Base-by-base conservation (phyloP, 345 rosid genomes). In the Linum usitatissimum region DNA sequence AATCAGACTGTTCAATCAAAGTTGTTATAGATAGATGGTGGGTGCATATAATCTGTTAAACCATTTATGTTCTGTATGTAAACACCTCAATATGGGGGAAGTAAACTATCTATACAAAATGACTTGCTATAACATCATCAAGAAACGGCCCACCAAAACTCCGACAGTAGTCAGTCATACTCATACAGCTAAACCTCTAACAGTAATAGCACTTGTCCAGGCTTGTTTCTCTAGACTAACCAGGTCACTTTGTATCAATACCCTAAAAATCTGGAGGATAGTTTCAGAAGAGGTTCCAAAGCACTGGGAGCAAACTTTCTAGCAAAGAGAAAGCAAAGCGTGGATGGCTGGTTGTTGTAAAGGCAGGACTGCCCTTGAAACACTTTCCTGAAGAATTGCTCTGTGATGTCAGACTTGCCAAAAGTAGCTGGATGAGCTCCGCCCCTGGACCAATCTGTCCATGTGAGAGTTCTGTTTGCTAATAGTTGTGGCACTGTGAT, bases 381-480 rank as follows among this genome's bases (percentile, higher is more conserved):
- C 48, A 78, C 77, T 53, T 68, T 82, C 74, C 64, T 76, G 62
- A 93, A 78, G 62, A 90, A 93, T 30, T 48, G 72, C 66, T 77
- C 78, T 0, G 69, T 80, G 19, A 90, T 67, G 60, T 93, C 95
- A n/a, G 60, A 66, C 56, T 79, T 74, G 1, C 90, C 85, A 66
- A 74, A 93, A 0, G 88, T 83, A 48, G 91, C 94, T 0, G 99
- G 99, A 74, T 90, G 97, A 13, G 99, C 88, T 13, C 97, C 96
- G 2, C 99, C 90, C 42, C 92, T 76, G 0, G 96, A 86, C 97
- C 99, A 90, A 71, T 93, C 97, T 9, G 86, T 84, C 86, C 85
- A 93, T 14, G 96, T 86, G 14, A 90, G 71, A 6, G 86, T 84
- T 58, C 97, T 57, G 59, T 93, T 90, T 0, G 94, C 97, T 70